A percentile compares a stretch with the other conserved stretches of the same genome.
Evolutionary conservation across 331 rosid genomes (phyloP).

Genomic region (Quercus lobata): DNA sequence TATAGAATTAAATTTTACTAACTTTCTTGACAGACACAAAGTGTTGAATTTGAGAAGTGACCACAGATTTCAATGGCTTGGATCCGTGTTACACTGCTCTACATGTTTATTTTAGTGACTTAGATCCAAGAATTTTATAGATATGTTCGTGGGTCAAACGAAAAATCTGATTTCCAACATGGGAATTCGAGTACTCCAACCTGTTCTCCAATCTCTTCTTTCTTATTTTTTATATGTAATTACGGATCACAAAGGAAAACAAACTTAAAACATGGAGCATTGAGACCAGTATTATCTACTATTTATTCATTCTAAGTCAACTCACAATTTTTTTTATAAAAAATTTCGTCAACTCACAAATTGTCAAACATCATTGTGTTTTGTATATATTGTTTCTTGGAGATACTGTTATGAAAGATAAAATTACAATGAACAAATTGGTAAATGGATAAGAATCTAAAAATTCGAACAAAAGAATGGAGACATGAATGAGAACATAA

Average conservation of each 20-base stretch:
- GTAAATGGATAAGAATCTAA: not conserved
- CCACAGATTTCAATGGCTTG: constrained; percentile 9
- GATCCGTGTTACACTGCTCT: not conserved
- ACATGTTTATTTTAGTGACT: constrained; percentile 29
- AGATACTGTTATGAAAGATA: not conserved
- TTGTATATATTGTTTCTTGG: not conserved
- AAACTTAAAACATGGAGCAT: not conserved
- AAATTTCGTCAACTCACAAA: constrained; percentile 9
- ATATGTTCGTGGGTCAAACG: constrained; percentile 50
- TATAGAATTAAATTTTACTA: not conserved
- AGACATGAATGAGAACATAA: not conserved
- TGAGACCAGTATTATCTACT: not conserved
- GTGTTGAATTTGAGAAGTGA: constrained; percentile 17
- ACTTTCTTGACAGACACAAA: not conserved
- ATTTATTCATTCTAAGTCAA: not conserved
- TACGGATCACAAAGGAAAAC: constrained; percentile 16
- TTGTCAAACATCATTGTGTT: not conserved
- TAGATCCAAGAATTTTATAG: constrained; percentile 59
- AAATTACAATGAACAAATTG: not conserved
- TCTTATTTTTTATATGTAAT: not conserved
- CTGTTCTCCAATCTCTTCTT: not conserved
- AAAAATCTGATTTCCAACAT: constrained; percentile 38
- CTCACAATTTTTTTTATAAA: not conserved
- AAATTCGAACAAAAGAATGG: no score
- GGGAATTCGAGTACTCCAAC: constrained; percentile 19